Evolutionary conservation across 495 filamentous ascomycete genomes (phyloP), one percentile per base, ranked within the genome.

Genomic region (Aspergillus diversus): DNA sequence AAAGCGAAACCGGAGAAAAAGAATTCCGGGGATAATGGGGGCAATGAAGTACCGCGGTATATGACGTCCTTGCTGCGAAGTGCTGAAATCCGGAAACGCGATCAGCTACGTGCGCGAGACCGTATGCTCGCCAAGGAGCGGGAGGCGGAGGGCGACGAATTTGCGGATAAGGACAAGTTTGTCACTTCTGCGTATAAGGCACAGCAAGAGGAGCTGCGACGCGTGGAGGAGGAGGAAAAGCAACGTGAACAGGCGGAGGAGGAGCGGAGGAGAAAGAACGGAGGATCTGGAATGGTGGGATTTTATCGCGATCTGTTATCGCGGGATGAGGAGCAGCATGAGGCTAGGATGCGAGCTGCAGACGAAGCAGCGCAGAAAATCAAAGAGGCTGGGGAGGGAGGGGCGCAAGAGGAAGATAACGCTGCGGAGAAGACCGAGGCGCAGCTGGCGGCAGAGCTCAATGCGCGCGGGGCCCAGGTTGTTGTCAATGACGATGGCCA

Each of bases 181-280:
- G 95, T 98, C 34, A 99, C 95, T 0, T 86, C 86, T n/a, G 94
- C 95, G 49, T 99, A 99, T 69, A 95, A 93, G 80, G 84, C 85
- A 69, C 95, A 97, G 72, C 95, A 97, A 71, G 92, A 87, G 69
- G 95, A 97, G 73, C 81, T 93, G 68, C 74, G 84, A 66, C 83
- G 84, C 67, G 67, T 92, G 7, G 92, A 97, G 69, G 90, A 89
- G 68, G 93, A 96, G 73, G 96, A 98, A 75, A 83, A 81, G 57
- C 66, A 71, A 48, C 75, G 83, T 47, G 92, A 96, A 73, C 86
- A 87, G 66, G 83, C 83, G 63, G 90, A 93, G 66, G 81, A 83
- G 55, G 86, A 85, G 71, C 83, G 80, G 53, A 72, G 77, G 57
- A 84, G 79, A 64, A 85, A 88, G 66, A 85, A 88, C 72, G 79